Percentiles rank a stretch among this genome's conserved stretches.
Conservation (phyloP, 2,329 filamentous ascomycete genomes). For the Colletotrichum sp. region DNA sequence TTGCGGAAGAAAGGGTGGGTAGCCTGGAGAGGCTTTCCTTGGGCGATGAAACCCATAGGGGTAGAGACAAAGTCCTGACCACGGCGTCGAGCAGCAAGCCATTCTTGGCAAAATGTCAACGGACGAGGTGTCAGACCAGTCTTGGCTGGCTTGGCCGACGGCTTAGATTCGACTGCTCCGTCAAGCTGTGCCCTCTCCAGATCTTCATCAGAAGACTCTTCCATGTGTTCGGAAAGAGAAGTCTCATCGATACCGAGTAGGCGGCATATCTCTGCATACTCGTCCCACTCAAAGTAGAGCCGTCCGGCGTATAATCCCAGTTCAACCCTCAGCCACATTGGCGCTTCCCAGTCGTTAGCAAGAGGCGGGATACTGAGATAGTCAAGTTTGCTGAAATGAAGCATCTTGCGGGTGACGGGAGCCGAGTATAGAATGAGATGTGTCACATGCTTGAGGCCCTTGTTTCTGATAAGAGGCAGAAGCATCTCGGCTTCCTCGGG, state of each 20-base stretch:
- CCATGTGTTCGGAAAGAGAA: not conserved
- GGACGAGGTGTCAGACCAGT: constrained; percentile 36
- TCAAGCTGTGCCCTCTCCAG: not conserved
- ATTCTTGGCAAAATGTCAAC: constrained; percentile 58
- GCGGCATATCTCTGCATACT: constrained; percentile 40
- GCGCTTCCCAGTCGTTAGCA: constrained; percentile 41
- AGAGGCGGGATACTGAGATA: constrained; percentile 59
- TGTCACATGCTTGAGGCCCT: constrained; percentile 37
- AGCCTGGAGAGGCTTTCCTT: constrained; percentile 50
- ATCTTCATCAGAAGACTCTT: not conserved
- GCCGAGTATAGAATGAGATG: constrained; percentile 63
- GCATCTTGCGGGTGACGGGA: constrained; percentile 64
- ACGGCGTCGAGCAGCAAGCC: constrained; percentile 57
- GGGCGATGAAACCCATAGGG: constrained; percentile 62
- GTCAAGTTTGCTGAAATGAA: constrained; percentile 57
- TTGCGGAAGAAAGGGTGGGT: constrained; percentile 57
- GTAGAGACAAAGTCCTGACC: constrained; percentile 63
- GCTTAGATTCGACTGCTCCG: not conserved
- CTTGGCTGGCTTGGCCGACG: not conserved
- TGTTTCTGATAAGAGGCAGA: constrained; percentile 45
- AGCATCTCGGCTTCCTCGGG: constrained; percentile 67
- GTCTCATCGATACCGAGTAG: constrained; percentile 34
- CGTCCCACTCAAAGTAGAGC: constrained; percentile 60
- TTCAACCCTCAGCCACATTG: constrained; percentile 60
- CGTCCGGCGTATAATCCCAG: constrained; percentile 65